Percentiles rank a stretch among this genome's conserved stretches.
These are phyloP conservation scores for Pterocarpus macrocarpus DNA, from an alignment of 306 rosid species.

Conservation along the genomic window DNA sequence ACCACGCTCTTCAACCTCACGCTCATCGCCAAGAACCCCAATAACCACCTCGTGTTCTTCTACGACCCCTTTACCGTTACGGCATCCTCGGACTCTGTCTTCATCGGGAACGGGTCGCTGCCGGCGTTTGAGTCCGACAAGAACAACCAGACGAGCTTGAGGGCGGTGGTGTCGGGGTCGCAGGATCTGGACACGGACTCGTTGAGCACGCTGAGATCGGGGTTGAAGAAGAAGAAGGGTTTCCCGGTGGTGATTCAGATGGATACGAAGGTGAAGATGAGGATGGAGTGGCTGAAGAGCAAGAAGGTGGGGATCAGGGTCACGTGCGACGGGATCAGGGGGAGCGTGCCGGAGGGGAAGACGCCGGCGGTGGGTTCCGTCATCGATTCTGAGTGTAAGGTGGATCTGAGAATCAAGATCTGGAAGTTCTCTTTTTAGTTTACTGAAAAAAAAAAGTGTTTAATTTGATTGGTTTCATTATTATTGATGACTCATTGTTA, in stretches of 20 bases:
- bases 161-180: constrained; percentile 55
- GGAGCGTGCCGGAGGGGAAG: constrained; percentile 74
- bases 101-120: constrained; percentile 77
- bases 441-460: not conserved
- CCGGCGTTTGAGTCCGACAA: constrained; percentile 66
- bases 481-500: constrained; percentile 11
- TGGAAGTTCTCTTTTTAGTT: constrained; percentile 83
- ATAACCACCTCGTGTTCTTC: constrained; percentile 79
- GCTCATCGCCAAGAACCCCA: constrained; percentile 75
- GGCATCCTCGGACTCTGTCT: constrained; percentile 54
- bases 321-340: constrained; percentile 72
- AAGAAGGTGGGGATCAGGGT: constrained; percentile 90
- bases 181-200: constrained; percentile 80
- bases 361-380: constrained; percentile 83
- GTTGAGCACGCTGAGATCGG: constrained; percentile 73
- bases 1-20: constrained; percentile 79
- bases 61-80: constrained; percentile 70
- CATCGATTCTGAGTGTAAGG: constrained; percentile 77
- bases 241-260: constrained; percentile 74
- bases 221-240: constrained; percentile 73
- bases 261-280: constrained; percentile 87
- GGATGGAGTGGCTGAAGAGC: constrained; percentile 72
- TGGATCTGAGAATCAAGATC: constrained; percentile 97
- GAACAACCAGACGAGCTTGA: constrained; percentile 76
- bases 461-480: constrained; percentile 21